phyloP scores from a whole-genome alignment of 2,329 filamentous ascomycete genomes.

The Colletotrichum liriopes region DNA sequence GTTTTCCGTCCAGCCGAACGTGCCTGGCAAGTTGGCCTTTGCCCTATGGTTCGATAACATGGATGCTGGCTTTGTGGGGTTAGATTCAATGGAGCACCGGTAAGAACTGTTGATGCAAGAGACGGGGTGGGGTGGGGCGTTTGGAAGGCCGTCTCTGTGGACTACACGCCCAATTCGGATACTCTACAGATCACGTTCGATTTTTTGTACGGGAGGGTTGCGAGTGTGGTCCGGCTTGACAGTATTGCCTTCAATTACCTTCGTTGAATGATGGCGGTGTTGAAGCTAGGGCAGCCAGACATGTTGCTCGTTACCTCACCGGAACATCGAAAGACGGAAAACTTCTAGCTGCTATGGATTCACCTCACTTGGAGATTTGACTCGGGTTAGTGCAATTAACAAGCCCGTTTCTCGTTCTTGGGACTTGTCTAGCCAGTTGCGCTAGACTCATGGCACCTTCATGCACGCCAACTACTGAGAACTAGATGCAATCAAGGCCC shows the following conservation, averaged over 20 bases:
- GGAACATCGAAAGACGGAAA: neutral
- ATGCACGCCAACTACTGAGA: too few relatives aligned
- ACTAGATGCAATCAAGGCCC: too few relatives aligned
- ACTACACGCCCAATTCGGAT: conserved; percentile 15
- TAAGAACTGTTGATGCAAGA: conserved; percentile 17
- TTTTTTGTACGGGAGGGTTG: conserved; percentile 5
- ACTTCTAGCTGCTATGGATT: too few relatives aligned
- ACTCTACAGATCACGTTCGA: conserved; percentile 15
- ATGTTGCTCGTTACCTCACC: neutral
- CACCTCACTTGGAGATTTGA: fast-evolving
- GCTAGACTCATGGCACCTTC: too few relatives aligned
- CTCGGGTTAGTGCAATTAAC: neutral
- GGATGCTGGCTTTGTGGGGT: conserved; percentile 22
- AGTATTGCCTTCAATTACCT: conserved; percentile 1
- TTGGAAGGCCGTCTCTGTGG: conserved; percentile 21
- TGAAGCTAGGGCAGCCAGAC: neutral
- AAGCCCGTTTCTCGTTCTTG: too few relatives aligned
- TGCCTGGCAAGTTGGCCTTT: conserved; percentile 9
- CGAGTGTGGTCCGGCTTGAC: conserved; percentile 21
- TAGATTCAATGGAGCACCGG: conserved; percentile 1
- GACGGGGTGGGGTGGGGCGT: conserved; percentile 26
- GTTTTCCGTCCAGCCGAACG: conserved; percentile 15
- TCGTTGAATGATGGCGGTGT: neutral
- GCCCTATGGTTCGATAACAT: conserved; percentile 25
- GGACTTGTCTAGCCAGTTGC: too few relatives aligned